Evolutionary conservation across 495 filamentous ascomycete species (phyloP), one percentile per base, ranked within the genome.

Genomic region (Annulohypoxylon moriforme): DNA sequence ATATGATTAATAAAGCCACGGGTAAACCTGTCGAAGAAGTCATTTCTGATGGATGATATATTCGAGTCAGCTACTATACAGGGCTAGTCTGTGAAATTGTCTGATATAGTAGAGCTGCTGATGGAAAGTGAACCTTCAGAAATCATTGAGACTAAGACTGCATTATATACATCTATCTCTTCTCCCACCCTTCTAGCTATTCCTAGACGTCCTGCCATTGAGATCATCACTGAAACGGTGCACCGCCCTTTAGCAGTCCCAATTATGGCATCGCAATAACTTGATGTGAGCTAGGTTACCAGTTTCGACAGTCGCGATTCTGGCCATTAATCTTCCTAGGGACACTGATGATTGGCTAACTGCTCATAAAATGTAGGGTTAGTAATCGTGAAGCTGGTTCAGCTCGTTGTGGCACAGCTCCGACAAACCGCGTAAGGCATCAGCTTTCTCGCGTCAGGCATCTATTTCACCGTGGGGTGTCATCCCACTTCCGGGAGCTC

Each of bases 1-100:
- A 85, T 44, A 83, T 77, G 25, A 75, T 73, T 3, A 83, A 60
- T 9, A 79, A 65, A n/a, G 79, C 79, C 9, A 71, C 27, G 18
- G 77, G 75, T 20, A 85, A 67, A 16, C 68, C 68, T 56, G 27
- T 55, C 18, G 69, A 57, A 60, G 68, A 60, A 40, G 69, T 50
- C 69, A 72, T 72, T 16, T 65, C 0, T 14, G 42, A 47, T 2
- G 42, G n/a, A 34, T 55, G 50, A 29, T 25, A 53, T 14, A 29
- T 33, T 8, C 11, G 50, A 29, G 25, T 1, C 13, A 16, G 1
- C 38, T 65, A 55, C 14, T 20, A 49, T 49, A 24, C 9, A 24
- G 3, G 13, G 36, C 11, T 14, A n/a, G n/a, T 40, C 4, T 4
- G 36, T 14, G 36, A 40, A 14, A 4, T n/a, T 14, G 36, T 14